Percentiles rank a stretch among this genome's conserved stretches.
Evolutionary conservation across 2,329 filamentous ascomycete species (phyloP).

Genomic region (Pestalotiopsis sp.): DNA sequence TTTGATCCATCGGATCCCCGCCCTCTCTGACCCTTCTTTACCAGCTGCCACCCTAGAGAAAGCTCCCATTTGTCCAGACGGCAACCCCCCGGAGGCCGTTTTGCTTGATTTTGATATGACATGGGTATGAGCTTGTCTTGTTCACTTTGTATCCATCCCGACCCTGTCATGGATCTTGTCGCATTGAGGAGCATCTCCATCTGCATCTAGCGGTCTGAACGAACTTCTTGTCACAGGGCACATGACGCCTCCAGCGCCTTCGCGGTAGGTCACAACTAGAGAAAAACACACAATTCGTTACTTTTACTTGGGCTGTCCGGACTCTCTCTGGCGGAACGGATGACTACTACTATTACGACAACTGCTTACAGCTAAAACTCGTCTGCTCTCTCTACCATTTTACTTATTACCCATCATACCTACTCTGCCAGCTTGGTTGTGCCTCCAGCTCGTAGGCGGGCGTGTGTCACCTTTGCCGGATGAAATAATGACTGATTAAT

Average conservation of each 20-base stretch:
- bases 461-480: background rate
- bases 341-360: too few species aligned
- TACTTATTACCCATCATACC: too few species aligned
- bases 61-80: background rate
- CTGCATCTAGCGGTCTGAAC: slow-evolving; percentile 4
- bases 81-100: background rate
- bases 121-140: background rate
- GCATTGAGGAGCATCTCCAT: background rate
- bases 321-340: background rate
- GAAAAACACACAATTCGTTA: background rate
- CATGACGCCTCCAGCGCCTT: background rate
- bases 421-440: background rate
- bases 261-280: background rate
- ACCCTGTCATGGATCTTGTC: background rate
- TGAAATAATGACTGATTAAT: background rate
- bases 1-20: background rate
- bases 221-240: background rate
- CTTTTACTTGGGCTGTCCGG: background rate
- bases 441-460: too few species aligned
- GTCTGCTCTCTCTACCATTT: too few species aligned
- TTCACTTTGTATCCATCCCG: background rate
- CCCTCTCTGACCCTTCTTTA: background rate
- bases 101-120: background rate
- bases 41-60: background rate
- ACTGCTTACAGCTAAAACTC: too few species aligned